Conservation (phyloP, 306 rosid genomes). For the Lathyrus sativus region DNA sequence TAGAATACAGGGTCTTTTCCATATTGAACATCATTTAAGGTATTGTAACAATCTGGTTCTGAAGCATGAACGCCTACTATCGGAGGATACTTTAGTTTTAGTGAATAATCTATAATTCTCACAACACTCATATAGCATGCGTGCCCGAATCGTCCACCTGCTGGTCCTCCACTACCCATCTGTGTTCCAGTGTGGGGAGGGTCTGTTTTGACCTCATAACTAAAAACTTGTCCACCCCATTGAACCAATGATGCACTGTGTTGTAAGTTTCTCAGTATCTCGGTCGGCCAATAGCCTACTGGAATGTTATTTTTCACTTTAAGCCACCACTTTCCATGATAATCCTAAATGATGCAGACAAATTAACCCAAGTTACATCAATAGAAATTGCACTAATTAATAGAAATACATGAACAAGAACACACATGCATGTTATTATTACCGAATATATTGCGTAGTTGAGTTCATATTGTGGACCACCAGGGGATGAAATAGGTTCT, state of each 20-base stretch:
- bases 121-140: slow-evolving; percentile 49
- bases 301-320: not conserved
- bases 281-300: slow-evolving; percentile 58
- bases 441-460: slow-evolving; percentile 49
- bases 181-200: slow-evolving; percentile 60
- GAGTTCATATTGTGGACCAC: slow-evolving; percentile 42
- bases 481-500: slow-evolving; percentile 33
- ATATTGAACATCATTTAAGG: slow-evolving; percentile 16
- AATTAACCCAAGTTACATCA: not conserved
- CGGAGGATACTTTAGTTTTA: slow-evolving; percentile 49
- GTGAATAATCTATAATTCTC: slow-evolving; percentile 54
- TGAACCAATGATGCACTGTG: slow-evolving; percentile 50
- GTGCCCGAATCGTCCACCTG: not conserved
- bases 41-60: slow-evolving; percentile 52
- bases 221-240: slow-evolving; percentile 78
- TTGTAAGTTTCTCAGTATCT: slow-evolving; percentile 30
- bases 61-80: slow-evolving; percentile 19
- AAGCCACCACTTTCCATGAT: slow-evolving; percentile 64
- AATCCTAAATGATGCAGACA: slow-evolving; percentile 39
- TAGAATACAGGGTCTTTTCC: slow-evolving; percentile 49
- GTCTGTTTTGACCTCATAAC: slow-evolving; percentile 36
- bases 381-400: too few species aligned
- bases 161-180: slow-evolving; percentile 67
- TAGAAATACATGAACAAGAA: not conserved
- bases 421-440: not conserved